Conservation (phyloP, 306 rosid genomes). For the Acacia melanoxylon region DNA sequence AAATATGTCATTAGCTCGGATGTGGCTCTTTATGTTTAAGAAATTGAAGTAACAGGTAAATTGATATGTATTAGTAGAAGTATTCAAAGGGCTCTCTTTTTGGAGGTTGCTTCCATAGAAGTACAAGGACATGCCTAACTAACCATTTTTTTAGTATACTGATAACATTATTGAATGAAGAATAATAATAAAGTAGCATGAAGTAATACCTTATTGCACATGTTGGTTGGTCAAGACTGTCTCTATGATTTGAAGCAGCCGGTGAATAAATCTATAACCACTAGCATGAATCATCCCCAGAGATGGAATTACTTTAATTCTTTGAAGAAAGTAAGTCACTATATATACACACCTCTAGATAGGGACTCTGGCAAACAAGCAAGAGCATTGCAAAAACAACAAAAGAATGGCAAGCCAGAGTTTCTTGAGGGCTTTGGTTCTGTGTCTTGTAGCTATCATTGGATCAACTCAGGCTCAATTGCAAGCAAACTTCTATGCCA, state of each 20-base stretch:
- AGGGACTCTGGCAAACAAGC: neutral
- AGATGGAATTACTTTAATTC: conserved; percentile 19
- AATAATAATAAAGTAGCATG: conserved; percentile 19
- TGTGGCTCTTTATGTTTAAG: neutral
- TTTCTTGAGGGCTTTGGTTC: conserved; percentile 27
- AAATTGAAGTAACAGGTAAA: neutral
- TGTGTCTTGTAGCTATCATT: conserved; percentile 46
- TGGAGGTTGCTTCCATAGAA: conserved; percentile 12
- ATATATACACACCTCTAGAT: neutral
- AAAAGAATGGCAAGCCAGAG: conserved; percentile 45
- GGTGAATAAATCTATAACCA: conserved; percentile 15
- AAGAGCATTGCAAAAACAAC: neutral
- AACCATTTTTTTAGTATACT: conserved; percentile 24
- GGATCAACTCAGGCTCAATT: conserved; percentile 59
- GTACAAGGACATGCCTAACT: conserved; percentile 30
- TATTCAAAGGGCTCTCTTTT: neutral
- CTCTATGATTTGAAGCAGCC: conserved; percentile 21
- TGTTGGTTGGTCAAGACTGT: conserved; percentile 37
- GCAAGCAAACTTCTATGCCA: conserved; percentile 49
- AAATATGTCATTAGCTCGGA: too few relatives aligned
- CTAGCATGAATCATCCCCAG: neutral
- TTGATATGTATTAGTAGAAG: neutral
- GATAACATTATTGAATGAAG: conserved; percentile 13
- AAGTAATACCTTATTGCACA: conserved; percentile 25
- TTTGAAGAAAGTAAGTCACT: conserved; percentile 10